Evolutionary conservation across 2,329 filamentous ascomycete species (phyloP).

Genomic region (Sporothrix pseudoabietina): DNA sequence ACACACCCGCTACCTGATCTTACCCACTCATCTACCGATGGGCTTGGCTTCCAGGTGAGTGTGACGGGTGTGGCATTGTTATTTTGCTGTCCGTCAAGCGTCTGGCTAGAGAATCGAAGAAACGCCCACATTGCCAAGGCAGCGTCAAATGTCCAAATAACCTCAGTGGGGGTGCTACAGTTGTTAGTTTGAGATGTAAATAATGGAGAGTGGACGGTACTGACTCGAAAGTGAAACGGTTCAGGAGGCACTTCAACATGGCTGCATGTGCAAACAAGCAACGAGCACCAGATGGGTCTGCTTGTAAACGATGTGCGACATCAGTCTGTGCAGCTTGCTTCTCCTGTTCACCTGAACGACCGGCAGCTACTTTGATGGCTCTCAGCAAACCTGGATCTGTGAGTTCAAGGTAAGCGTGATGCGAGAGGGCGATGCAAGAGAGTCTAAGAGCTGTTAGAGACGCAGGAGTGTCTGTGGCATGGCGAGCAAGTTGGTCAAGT

Average conservation of each 20-base stretch:
- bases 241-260: constrained; percentile 15
- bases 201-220: not conserved
- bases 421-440: constrained; percentile 11
- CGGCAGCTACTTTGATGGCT: constrained; percentile 12
- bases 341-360: not conserved
- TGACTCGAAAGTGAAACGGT: constrained; percentile 18
- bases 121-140: constrained; percentile 15
- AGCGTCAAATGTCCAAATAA: constrained; percentile 17
- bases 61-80: not conserved
- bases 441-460: constrained; percentile 1
- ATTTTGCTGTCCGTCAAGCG: not conserved
- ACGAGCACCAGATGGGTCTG: not conserved
- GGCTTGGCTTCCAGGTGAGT: constrained; percentile 6
- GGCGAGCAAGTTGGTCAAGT: constrained; percentile 6
- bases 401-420: constrained; percentile 15
- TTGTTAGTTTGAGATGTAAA: not conserved
- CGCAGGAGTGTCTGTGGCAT: not conserved
- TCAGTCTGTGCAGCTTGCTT: not conserved
- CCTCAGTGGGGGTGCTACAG: constrained; percentile 17
- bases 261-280: constrained; percentile 2
- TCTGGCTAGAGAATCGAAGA: constrained; percentile 1
- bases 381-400: constrained; percentile 11
- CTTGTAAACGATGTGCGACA: not conserved
- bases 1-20: not conserved
- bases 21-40: not conserved